Evolutionary conservation across 106 monocot genomes (phyloP).

Genomic region (Xerophyta viscosa): DNA sequence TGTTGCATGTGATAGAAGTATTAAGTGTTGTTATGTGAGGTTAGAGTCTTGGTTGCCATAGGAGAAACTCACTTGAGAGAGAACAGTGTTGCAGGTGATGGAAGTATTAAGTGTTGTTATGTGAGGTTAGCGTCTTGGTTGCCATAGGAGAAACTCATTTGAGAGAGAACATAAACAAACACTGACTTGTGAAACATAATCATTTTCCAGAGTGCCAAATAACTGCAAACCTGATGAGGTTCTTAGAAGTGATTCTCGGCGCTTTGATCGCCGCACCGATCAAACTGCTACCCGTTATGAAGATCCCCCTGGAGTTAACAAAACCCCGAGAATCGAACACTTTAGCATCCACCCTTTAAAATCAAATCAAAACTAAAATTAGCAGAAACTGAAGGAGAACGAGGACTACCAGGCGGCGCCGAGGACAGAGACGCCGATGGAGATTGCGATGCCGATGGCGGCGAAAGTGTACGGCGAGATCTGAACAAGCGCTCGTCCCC

Average conservation of each 20-base stretch:
- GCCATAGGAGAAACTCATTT: no score
- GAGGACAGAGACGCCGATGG: conserved; percentile 67
- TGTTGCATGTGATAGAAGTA: no score
- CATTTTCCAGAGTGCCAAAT: not conserved
- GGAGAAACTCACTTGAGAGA: no score
- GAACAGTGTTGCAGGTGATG: no score
- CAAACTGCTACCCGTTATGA: conserved; percentile 81
- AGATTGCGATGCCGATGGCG: conserved; percentile 59
- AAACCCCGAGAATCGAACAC: not conserved
- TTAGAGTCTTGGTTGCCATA: no score
- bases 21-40: no score
- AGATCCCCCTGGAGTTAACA: conserved; percentile 51
- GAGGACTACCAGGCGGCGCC: conserved; percentile 72
- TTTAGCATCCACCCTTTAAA: no score
- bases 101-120: no score
- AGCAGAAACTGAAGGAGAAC: no score
- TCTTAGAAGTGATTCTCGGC: conserved; percentile 80
- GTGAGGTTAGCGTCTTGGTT: no score
- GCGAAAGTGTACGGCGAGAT: conserved; percentile 94
- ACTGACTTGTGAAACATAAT: not conserved
- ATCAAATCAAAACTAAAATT: no score
- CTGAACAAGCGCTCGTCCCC: conserved; percentile 66
- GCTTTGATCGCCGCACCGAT: conserved; percentile 87
- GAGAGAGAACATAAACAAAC: not conserved
- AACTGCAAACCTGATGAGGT: conserved; percentile 56